A percentile compares a stretch with the other conserved stretches of the same genome.
Conservation (phyloP, 345 rosid genomes). For the Hypericum perforatum region DNA sequence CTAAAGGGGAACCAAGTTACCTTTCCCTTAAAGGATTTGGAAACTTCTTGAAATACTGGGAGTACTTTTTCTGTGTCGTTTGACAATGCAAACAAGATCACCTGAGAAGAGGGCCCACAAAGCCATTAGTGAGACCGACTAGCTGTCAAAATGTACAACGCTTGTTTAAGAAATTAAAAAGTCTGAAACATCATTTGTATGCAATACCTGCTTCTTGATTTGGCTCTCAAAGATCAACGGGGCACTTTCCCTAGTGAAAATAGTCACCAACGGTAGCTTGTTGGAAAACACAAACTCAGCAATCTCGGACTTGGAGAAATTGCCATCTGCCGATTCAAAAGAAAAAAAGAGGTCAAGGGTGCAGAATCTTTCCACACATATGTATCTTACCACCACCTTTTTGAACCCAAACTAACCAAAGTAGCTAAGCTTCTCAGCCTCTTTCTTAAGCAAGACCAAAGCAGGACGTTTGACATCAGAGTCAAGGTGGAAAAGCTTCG, state of each 20-base stretch:
- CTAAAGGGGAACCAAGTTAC: conserved; percentile 24
- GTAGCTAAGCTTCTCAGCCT: conserved; percentile 70
- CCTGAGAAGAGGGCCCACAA: conserved; percentile 25
- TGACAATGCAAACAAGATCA: conserved; percentile 57
- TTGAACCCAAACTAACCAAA: conserved; percentile 44
- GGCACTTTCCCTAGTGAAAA: conserved; percentile 72
- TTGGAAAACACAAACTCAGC: conserved; percentile 59
- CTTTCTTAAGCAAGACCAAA: conserved; percentile 66
- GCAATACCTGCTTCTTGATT: conserved; percentile 75
- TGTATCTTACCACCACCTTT: not conserved
- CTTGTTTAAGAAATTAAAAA: not conserved
- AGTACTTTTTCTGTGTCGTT: conserved; percentile 64
- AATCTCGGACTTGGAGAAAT: conserved; percentile 65
- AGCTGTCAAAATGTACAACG: not conserved
- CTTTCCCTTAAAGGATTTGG: conserved; percentile 87
- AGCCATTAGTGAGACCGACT: not conserved
- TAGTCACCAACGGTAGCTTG: conserved; percentile 83
- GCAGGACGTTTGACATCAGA: conserved; percentile 71
- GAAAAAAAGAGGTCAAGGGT: conserved; percentile 5
- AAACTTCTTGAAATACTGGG: conserved; percentile 62
- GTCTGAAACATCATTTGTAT: not conserved
- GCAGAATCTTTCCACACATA: conserved; percentile 1
- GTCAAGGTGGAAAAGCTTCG: conserved; percentile 84
- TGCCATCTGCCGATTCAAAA: conserved; percentile 48
- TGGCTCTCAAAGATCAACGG: conserved; percentile 70